Base-by-base conservation (phyloP, 345 rosid genomes). In the Brassica carinata region DNA sequence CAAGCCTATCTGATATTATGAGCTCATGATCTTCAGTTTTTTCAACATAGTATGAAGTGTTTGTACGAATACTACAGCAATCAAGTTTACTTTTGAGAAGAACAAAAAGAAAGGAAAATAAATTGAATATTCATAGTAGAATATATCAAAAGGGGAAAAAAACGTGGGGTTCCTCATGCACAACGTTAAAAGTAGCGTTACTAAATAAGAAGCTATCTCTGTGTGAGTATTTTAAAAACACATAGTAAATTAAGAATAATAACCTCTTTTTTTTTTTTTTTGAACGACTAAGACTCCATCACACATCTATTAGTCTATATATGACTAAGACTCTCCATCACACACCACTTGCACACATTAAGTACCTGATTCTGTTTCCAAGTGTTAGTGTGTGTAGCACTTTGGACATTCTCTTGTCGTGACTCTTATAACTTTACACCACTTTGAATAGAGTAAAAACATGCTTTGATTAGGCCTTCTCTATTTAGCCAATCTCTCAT, bases 361-460 rank as follows among this genome's bases (percentile, higher is more conserved):
- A 75, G 83, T 55, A 81, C 76, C 72, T 75, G 83, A 75, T 81
- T 81, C 80, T 76, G 58, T 59, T 72, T 7, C 65, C 77, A 76
- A 76, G 77, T 76, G 77, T 71, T 76, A 81, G 77, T 81, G 81
- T 76, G 69, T 71, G 77, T 71, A 81, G 77, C 84, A 76, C 73
- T 71, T 66, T 81, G 80, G 26, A 29, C 67, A 63, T 64, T 71
- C 73, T 81, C 73, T 81, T 81, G 84, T 76, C 74, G 69, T 31
- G 45, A 72, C 81, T 76, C 81, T 72, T 55, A 40, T 57, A 31
- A 75, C 79, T 81, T 71, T 66, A 74, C 55, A 55, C 80, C 63
- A 69, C 31, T 81, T 75, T 71, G 64, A 64, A 80, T 74, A 74
- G 79, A 74, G 55, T 64, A 75, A 45, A 74, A 67, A 61, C 65